These are phyloP conservation scores for Ceratocystis ficicola DNA, from an alignment of 2,329 filamentous ascomycete genomes.

Conservation along the genomic window DNA sequence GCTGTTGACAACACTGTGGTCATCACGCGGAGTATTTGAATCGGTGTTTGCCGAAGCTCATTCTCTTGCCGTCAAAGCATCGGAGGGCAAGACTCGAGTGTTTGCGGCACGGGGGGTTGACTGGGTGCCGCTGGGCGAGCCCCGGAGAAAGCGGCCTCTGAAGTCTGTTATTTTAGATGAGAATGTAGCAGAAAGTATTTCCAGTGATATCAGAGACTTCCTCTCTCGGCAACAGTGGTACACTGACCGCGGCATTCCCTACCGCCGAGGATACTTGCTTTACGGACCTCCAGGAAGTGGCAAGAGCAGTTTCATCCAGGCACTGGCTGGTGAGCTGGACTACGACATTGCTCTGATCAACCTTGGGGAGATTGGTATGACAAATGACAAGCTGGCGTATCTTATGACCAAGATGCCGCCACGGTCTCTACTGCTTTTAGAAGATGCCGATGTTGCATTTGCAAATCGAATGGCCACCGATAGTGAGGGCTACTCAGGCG, in stretches of 20 bases:
- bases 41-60: conserved; percentile 82
- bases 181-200: conserved; percentile 69
- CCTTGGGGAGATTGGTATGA: conserved; percentile 76
- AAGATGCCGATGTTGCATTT: conserved; percentile 88
- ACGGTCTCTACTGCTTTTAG: conserved; percentile 68
- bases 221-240: conserved; percentile 74
- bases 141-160: conserved; percentile 74
- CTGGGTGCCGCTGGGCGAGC: conserved; percentile 74
- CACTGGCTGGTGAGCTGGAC: conserved; percentile 80
- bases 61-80: conserved; percentile 60
- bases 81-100: conserved; percentile 86
- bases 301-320: conserved; percentile 94
- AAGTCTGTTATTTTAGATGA: conserved; percentile 76
- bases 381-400: conserved; percentile 77
- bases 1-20: conserved; percentile 81
- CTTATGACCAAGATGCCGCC: conserved; percentile 75
- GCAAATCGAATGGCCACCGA: conserved; percentile 66
- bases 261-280: conserved; percentile 76
- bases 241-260: conserved; percentile 85
- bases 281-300: conserved; percentile 84
- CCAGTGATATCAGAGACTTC: conserved; percentile 74
- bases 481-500: conserved; percentile 70
- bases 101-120: conserved; percentile 75
- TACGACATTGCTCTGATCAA: conserved; percentile 90
- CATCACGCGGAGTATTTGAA: conserved; percentile 79